Percentiles rank a stretch among this genome's conserved stretches.
Conservation (phyloP, 257 asterid species). For the Cinchona pubescens region DNA sequence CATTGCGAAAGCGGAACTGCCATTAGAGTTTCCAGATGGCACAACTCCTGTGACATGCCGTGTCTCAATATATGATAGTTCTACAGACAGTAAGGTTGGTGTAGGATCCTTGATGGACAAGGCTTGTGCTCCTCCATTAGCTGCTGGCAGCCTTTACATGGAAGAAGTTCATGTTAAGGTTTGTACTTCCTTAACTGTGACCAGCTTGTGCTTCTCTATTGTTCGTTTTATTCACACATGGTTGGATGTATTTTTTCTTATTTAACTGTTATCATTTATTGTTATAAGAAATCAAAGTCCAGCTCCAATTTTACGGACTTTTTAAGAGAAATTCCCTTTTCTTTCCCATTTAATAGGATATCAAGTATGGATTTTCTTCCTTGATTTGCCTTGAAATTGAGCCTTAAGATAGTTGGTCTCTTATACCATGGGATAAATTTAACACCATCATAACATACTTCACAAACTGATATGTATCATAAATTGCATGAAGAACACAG, state of each 20-base stretch:
- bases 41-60: constrained; percentile 87
- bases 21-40: constrained; percentile 88
- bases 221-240: not conserved
- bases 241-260: not conserved
- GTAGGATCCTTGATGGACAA: constrained; percentile 64
- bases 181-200: constrained; percentile 3
- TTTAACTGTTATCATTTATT: not conserved
- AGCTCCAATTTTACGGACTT: too few species aligned
- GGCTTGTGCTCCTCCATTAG: constrained; percentile 75
- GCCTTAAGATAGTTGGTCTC: not conserved
- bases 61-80: constrained; percentile 65
- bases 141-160: constrained; percentile 79
- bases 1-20: constrained; percentile 59
- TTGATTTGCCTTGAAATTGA: not conserved
- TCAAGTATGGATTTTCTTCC: not conserved
- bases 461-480: not conserved
- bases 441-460: not conserved
- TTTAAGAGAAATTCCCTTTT: too few species aligned
- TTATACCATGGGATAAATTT: not conserved
- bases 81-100: constrained; percentile 66
- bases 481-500: not conserved
- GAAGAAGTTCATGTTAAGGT: constrained; percentile 86
- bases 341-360: not conserved
- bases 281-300: too few species aligned
- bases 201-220: not conserved